Evolutionary conservation across 495 filamentous ascomycete genomes (phyloP).

Genomic region (Acidiella bohemica): DNA sequence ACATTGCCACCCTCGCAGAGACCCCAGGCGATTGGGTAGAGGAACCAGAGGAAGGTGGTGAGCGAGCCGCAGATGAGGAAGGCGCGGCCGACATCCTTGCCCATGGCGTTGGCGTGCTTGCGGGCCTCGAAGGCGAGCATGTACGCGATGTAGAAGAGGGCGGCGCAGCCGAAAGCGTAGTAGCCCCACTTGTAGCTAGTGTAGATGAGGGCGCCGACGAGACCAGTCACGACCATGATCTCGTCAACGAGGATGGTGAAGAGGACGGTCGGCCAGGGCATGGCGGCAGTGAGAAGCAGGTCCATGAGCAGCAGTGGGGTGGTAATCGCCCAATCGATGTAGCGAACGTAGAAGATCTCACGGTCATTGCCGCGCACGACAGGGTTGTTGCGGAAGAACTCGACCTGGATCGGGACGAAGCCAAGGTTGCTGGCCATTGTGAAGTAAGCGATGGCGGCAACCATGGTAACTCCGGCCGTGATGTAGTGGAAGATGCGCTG

Average conservation of each 20-base stretch:
- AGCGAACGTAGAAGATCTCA: conserved; percentile 59
- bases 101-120: conserved; percentile 40
- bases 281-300: conserved; percentile 47
- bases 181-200: conserved; percentile 55
- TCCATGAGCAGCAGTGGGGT: conserved; percentile 43
- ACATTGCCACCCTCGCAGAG: conserved; percentile 54
- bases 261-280: conserved; percentile 53
- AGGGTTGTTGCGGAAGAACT: conserved; percentile 35
- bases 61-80: conserved; percentile 42
- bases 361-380: conserved; percentile 36
- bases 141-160: conserved; percentile 45
- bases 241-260: conserved; percentile 45
- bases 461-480: conserved; percentile 43
- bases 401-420: conserved; percentile 44
- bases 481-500: conserved; percentile 58
- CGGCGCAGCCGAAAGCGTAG: conserved; percentile 48
- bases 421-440: conserved; percentile 57
- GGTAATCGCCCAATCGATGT: conserved; percentile 49
- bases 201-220: conserved; percentile 46
- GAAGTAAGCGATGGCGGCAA: conserved; percentile 55
- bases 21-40: conserved; percentile 62
- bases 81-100: conserved; percentile 34
- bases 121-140: conserved; percentile 39
- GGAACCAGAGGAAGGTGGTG: conserved; percentile 43
- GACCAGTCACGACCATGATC: conserved; percentile 50